A percentile compares a stretch with the other conserved stretches of the same genome.
phyloP scores from a whole-genome alignment of 2,329 filamentous ascomycete genomes.

The Penicillium griseofulvum region DNA sequence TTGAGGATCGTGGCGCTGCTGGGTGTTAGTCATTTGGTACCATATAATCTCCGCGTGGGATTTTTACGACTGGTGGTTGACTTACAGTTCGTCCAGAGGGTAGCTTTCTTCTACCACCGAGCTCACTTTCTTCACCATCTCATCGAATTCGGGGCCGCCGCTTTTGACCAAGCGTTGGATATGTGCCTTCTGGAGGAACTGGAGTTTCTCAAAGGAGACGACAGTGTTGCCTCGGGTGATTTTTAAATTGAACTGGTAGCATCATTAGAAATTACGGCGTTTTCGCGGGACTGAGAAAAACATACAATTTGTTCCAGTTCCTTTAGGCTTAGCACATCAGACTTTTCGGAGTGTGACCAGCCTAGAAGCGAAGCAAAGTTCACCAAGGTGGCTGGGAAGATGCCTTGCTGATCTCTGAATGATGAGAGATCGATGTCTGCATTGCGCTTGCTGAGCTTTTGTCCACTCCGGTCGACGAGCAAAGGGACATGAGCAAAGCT shows the following conservation, averaged over 20 bases:
- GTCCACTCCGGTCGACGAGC: conserved; percentile 64
- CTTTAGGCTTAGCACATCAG: conserved; percentile 69
- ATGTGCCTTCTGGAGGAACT: conserved; percentile 73
- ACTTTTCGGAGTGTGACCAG: conserved; percentile 68
- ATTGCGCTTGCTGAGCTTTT: conserved; percentile 87
- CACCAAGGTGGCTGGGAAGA: conserved; percentile 62
- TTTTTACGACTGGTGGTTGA: background rate
- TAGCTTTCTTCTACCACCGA: conserved; percentile 25
- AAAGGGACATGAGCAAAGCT: conserved; percentile 79
- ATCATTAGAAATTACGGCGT: conserved; percentile 21
- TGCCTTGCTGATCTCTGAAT: conserved; percentile 56
- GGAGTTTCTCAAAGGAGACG: conserved; percentile 75
- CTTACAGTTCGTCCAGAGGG: conserved; percentile 31
- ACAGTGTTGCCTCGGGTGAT: conserved; percentile 90
- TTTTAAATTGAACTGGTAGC: conserved; percentile 69
- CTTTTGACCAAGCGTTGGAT: conserved; percentile 49
- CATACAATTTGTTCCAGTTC: conserved; percentile 68
- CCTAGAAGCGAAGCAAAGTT: conserved; percentile 86
- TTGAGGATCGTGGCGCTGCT: conserved; percentile 29
- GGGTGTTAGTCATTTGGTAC: background rate
- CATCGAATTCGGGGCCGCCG: conserved; percentile 44
- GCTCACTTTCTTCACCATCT: conserved; percentile 40
- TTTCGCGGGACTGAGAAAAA: background rate
- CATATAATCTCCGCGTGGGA: background rate
- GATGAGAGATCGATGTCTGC: conserved; percentile 60